Base-by-base conservation (phyloP, 108 stramenopile genomes). In the Cyclotella sp. region DNA sequence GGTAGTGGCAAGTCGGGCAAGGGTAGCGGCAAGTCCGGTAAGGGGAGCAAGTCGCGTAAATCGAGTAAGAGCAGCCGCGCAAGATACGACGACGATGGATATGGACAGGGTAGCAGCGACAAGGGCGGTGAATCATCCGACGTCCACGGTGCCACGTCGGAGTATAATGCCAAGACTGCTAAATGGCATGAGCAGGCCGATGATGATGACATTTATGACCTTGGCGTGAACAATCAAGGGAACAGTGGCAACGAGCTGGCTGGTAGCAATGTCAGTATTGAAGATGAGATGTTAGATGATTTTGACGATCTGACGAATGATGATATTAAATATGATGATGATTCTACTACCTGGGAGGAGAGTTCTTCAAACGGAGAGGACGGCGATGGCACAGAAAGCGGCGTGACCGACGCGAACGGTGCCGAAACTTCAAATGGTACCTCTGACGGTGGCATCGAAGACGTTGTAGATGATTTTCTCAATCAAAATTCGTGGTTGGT, bases 381-480 rank as follows among this genome's bases (percentile, higher is more conserved):
- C 34, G 61, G 28, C 10, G 61, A 5, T 39, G 30, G 39, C 39
- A 12, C 40, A 24, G 49, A 49, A 49, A 19, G 19, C 16, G 1
- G 22, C 1, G 1, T 3, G 55, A 8, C 12, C 24, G 55, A 12
- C 24, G 24, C 24, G 55, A 24, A 21, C 24, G 24, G 55, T 2
- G 22, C 12, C 19, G 60, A 39, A 61, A 30, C 34, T 61, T 24
- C 24, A 12, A 22, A 55, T 24, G 55, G 24, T 2, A 10, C 29
- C 2, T 15, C 30, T 12, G 55, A 21, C 6, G 30, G 0, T 62
- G 27, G 16, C 16, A 41, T 5, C 0, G 30, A 19, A 12, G 61
- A 41, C 40, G 61, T 8, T 18, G 61, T 18, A 62, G 63, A 64
- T 64, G 43, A 43, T 64, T 64, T 43, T 45, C 63, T 64, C n/a